Percentiles rank a stretch among this genome's conserved stretches.
Evolutionary conservation across 306 rosid genomes (phyloP).

Genomic region (Sechiopsis laciniata): DNA sequence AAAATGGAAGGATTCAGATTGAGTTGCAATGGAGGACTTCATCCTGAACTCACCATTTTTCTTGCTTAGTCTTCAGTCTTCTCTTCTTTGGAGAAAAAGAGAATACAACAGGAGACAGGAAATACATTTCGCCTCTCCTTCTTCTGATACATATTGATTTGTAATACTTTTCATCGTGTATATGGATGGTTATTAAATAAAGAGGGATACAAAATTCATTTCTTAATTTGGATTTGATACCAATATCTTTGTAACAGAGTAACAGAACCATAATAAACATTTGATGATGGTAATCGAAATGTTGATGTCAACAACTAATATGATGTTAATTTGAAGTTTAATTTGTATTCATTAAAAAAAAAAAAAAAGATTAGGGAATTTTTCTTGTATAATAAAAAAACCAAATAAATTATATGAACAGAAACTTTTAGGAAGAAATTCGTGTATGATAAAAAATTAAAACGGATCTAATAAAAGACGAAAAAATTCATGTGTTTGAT

Average conservation of each 20-base stretch:
- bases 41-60: constrained; percentile 21
- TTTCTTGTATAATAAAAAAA: too few relatives aligned
- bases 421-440: too few relatives aligned
- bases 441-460: too few relatives aligned
- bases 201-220: background rate
- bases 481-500: too few relatives aligned
- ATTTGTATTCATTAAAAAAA: too few relatives aligned
- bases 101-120: background rate
- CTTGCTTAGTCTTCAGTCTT: background rate
- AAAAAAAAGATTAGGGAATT: too few relatives aligned
- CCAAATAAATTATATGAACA: too few relatives aligned
- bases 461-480: too few relatives aligned
- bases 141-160: background rate
- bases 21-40: constrained; percentile 85
- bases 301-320: too few relatives aligned
- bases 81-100: background rate
- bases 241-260: constrained; percentile 5
- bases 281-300: background rate
- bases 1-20: constrained; percentile 71
- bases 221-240: background rate
- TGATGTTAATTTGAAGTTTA: too few relatives aligned
- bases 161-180: background rate
- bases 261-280: background rate
- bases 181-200: background rate
- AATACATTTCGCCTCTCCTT: background rate